Base-by-base conservation (phyloP, 2,329 filamentous ascomycete genomes). In the Mollisiaceae sp. region DNA sequence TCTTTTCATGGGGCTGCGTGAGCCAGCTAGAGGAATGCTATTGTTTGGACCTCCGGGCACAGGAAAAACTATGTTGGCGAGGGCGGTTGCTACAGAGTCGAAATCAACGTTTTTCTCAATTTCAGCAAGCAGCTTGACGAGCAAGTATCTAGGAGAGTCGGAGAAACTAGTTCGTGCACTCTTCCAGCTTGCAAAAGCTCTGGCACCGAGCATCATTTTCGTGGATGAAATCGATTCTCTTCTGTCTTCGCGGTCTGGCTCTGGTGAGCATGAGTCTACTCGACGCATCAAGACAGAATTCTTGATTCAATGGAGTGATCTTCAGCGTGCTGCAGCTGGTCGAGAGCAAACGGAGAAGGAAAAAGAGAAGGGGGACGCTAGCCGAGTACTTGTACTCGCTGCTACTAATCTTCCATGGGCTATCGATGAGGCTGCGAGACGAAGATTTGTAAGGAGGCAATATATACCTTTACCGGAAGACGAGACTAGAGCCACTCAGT, bases 161-260 rank as follows among this genome's bases (percentile, higher is more conserved):
- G 95, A 99, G 79, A 99, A 99, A 78, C 86, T 99, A 4, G 95
- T 99, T 1, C 88, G 93, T 41, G 95, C 95, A 3, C 82, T 99
- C 0, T 99, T 99, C 76, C 87, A 88, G 0, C 81, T 98, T n/a
- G 94, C 95, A 5, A 96, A 96, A 77, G 84, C 88, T 41, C 84
- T 98, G 54, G 93, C 95, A 0, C 95, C 95, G 0, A 95, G 91
- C 67, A 98, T 99, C 76, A 98, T 99, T 65, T 99, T 99, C 72
- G 93, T 99, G 4, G 95, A 99, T 74, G 95, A 99, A 77, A 99
- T 99, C 68, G 95, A 99, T 77, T 97, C 94, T 0, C 81, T 99
- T 0, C 84, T 99, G 0, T 97, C 93, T 0, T 88, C 93, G 18
- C 85, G 95, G 60, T 91, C 91, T 8, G 92, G 92, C 0, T 89